Percentiles rank a stretch among this genome's conserved stretches.
phyloP scores from a whole-genome alignment of 2,329 filamentous ascomycete genomes.

The Madurella mycetomatis region DNA sequence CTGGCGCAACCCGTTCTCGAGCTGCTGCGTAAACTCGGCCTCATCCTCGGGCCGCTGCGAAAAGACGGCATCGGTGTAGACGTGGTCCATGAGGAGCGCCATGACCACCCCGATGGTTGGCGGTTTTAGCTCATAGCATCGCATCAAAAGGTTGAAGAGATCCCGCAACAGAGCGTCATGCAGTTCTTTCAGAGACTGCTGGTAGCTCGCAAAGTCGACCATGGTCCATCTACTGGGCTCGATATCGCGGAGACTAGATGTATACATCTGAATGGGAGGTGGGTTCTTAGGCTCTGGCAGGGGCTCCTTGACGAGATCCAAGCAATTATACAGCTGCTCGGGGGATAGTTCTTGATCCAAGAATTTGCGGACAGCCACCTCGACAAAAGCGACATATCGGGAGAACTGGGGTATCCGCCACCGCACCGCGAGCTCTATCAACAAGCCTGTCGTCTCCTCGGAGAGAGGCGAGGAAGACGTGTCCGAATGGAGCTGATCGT shows the following conservation, averaged over 20 bases:
- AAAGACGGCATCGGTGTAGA: slow-evolving; percentile 74
- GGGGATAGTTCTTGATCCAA: slow-evolving; percentile 75
- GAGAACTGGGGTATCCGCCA: slow-evolving; percentile 88
- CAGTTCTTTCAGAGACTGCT: slow-evolving; percentile 66
- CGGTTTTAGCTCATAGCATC: slow-evolving; percentile 84
- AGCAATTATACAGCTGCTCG: slow-evolving; percentile 76
- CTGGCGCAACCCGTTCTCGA: slow-evolving; percentile 67
- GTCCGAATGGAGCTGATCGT: slow-evolving; percentile 56
- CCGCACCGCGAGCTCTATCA: slow-evolving; percentile 78
- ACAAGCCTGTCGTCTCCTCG: slow-evolving; percentile 72
- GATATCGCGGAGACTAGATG: slow-evolving; percentile 50
- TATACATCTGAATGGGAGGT: slow-evolving; percentile 50
- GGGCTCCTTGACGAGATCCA: slow-evolving; percentile 74
- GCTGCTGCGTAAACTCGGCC: slow-evolving; percentile 65
- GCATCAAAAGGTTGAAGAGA: slow-evolving; percentile 79
- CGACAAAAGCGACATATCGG: slow-evolving; percentile 73
- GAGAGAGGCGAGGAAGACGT: slow-evolving; percentile 56
- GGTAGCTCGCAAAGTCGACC: slow-evolving; percentile 65
- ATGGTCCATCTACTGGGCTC: slow-evolving; percentile 63
- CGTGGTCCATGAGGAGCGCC: slow-evolving; percentile 74
- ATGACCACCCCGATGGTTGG: slow-evolving; percentile 76
- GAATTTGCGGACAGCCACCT: slow-evolving; percentile 81
- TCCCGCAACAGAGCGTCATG: slow-evolving; percentile 83
- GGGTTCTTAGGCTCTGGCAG: slow-evolving; percentile 62
- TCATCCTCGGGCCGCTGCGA: slow-evolving; percentile 64